phyloP scores from a whole-genome alignment of 345 rosid genomes.

The Eucalyptus lansdowneana region DNA sequence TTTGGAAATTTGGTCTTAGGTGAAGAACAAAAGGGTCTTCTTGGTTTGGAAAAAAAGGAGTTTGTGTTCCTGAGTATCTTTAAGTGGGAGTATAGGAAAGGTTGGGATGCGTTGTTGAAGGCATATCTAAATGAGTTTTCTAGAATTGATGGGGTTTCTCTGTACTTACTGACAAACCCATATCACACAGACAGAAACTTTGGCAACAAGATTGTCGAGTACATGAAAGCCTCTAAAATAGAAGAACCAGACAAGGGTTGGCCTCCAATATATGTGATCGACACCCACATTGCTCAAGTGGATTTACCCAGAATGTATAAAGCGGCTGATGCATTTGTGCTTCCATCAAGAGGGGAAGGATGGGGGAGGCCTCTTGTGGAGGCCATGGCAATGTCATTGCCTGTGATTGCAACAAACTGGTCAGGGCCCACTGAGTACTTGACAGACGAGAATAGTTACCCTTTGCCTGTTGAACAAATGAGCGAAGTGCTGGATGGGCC shows the following conservation, averaged over 20 bases:
- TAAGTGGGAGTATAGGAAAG: slow-evolving; percentile 86
- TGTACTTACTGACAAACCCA: slow-evolving; percentile 65
- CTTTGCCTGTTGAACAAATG: slow-evolving; percentile 46
- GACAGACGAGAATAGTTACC: slow-evolving; percentile 60
- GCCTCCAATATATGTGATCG: slow-evolving; percentile 48
- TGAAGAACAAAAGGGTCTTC: not conserved
- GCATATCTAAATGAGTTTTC: slow-evolving; percentile 67
- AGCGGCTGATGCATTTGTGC: slow-evolving; percentile 73
- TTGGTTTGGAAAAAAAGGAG: slow-evolving; percentile 1
- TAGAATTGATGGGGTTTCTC: slow-evolving; percentile 30
- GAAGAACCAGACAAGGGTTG: slow-evolving; percentile 30
- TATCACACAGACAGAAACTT: slow-evolving; percentile 60
- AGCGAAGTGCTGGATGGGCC: slow-evolving; percentile 65
- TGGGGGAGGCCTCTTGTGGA: slow-evolving; percentile 80
- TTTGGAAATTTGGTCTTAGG: slow-evolving; percentile 44
- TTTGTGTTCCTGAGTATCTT: slow-evolving; percentile 80
- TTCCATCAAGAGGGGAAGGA: slow-evolving; percentile 85
- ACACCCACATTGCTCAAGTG: slow-evolving; percentile 51
- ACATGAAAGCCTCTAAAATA: slow-evolving; percentile 26
- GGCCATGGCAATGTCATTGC: slow-evolving; percentile 90
- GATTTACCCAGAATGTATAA: slow-evolving; percentile 65
- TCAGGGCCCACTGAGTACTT: slow-evolving; percentile 76
- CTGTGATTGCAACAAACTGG: slow-evolving; percentile 77
- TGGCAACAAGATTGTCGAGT: slow-evolving; percentile 61
- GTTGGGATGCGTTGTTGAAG: slow-evolving; percentile 77